Conservation (phyloP, 306 rosid species). For the Inga leiocalycina region DNA sequence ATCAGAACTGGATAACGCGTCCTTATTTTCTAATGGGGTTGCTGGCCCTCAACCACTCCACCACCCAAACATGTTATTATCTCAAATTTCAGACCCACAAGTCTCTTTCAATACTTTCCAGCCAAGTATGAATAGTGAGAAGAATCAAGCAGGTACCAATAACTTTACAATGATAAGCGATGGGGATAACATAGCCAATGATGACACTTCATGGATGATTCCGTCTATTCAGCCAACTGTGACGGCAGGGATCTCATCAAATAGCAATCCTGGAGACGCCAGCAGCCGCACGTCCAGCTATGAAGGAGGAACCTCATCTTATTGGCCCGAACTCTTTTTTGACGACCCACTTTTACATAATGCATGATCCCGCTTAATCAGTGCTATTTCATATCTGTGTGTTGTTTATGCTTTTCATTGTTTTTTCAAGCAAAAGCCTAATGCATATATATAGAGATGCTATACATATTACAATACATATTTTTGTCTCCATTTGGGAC, state of each 20-base stretch:
- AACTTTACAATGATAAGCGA: constrained; percentile 48
- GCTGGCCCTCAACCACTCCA: constrained; percentile 68
- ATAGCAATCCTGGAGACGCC: constrained; percentile 49
- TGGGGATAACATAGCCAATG: constrained; percentile 42
- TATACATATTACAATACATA: constrained; percentile 28
- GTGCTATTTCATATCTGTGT: constrained; percentile 18
- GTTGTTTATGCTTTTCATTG: constrained; percentile 17
- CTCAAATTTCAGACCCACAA: constrained; percentile 58
- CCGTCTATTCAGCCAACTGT: constrained; percentile 26
- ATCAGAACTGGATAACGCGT: constrained; percentile 33
- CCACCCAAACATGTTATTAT: constrained; percentile 44
- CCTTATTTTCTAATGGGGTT: constrained; percentile 47
- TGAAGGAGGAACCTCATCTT: constrained; percentile 55
- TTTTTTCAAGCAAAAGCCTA: not conserved
- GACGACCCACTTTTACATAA: constrained; percentile 50
- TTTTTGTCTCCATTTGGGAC: constrained; percentile 35
- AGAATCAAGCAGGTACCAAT: constrained; percentile 46
- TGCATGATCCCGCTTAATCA: constrained; percentile 49
- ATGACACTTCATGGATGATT: constrained; percentile 44
- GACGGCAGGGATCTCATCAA: constrained; percentile 8
- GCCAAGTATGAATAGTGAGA: constrained; percentile 55
- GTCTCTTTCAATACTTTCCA: constrained; percentile 61
- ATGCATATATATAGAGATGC: constrained; percentile 38
- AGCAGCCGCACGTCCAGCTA: constrained; percentile 60
- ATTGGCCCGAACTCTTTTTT: constrained; percentile 60